A percentile compares a stretch with the other conserved stretches of the same genome.
Conservation (phyloP, 306 rosid species). For the Nissolia schottii region DNA sequence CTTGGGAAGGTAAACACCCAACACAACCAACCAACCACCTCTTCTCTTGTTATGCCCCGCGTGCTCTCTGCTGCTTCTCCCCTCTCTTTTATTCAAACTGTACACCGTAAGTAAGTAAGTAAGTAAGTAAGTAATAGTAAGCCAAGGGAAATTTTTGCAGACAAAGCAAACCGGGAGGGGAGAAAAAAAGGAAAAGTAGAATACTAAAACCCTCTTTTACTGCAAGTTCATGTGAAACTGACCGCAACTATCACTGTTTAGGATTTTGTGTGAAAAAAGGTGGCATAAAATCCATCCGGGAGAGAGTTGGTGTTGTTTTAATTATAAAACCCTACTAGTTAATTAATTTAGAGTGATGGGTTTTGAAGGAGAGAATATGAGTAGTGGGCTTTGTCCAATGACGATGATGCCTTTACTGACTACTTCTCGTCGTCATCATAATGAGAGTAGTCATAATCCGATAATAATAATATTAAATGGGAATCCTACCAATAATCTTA, state of each 20-base stretch:
- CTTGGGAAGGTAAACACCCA: slow-evolving; percentile 72
- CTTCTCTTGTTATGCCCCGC: not conserved
- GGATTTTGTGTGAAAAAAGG: slow-evolving; percentile 45
- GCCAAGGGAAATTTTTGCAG: slow-evolving; percentile 26
- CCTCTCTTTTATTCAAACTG: not conserved
- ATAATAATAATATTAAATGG: too few species aligned
- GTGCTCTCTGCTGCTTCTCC: not conserved
- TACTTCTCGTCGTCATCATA: not conserved
- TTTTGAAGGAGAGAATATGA: slow-evolving; percentile 56
- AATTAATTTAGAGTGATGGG: too few species aligned
- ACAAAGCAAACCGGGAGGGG: slow-evolving; percentile 17
- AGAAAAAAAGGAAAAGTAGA: too few species aligned
- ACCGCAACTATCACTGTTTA: slow-evolving; percentile 26
- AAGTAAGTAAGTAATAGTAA: too few species aligned
- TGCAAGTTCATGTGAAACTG: not conserved
- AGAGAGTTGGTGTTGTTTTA: too few species aligned
- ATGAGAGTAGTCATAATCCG: slow-evolving; percentile 25
- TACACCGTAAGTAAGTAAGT: too few species aligned
- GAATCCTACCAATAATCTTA: not conserved
- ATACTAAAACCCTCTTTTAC: not conserved
- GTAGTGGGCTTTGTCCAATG: slow-evolving; percentile 48
- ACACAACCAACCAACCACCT: not conserved
- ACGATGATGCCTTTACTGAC: slow-evolving; percentile 68
- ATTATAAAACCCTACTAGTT: too few species aligned
- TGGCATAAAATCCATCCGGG: slow-evolving; percentile 82